Evolutionary conservation across 805 yeast species (phyloP).

Genomic region (Ogataea ganodermae): DNA sequence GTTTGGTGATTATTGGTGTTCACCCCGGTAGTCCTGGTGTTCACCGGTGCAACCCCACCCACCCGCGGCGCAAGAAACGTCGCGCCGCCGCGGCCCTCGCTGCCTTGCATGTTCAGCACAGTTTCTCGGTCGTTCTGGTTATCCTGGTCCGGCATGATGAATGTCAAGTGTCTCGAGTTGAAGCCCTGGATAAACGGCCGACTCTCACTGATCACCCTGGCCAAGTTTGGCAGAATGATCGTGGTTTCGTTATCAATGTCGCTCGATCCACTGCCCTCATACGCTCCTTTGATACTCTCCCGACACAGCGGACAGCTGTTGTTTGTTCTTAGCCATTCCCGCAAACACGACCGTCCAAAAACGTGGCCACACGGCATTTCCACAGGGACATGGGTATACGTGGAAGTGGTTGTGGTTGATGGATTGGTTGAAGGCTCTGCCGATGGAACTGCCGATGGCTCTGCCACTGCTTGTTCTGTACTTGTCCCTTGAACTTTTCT

Average conservation of each 20-base stretch:
- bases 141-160: slow-evolving; percentile 35
- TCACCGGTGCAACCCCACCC: neutral
- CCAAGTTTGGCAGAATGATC: slow-evolving; percentile 39
- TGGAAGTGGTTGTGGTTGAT: slow-evolving; percentile 19
- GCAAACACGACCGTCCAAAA: slow-evolving; percentile 84
- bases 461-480: slow-evolving; percentile 21
- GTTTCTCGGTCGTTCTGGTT: slow-evolving; percentile 11
- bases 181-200: slow-evolving; percentile 34
- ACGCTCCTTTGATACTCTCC: slow-evolving; percentile 42
- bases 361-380: slow-evolving; percentile 82
- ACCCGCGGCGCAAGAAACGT: slow-evolving; percentile 1
- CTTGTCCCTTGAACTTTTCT: slow-evolving; percentile 12
- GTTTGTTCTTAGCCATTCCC: slow-evolving; percentile 77
- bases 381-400: slow-evolving; percentile 61
- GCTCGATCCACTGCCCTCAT: slow-evolving; percentile 21
- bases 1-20: neutral
- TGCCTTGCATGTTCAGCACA: slow-evolving; percentile 15
- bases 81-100: slow-evolving; percentile 15
- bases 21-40: slow-evolving; percentile 2
- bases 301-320: slow-evolving; percentile 89
- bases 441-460: neutral
- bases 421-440: neutral
- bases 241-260: slow-evolving; percentile 30
- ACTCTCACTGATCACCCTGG: slow-evolving; percentile 35
- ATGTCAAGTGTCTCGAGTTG: slow-evolving; percentile 33